A percentile compares a stretch with the other conserved stretches of the same genome.
These are phyloP conservation scores for Penicillium egyptiacum DNA, from an alignment of 495 filamentous ascomycete species.

Conservation along the genomic window DNA sequence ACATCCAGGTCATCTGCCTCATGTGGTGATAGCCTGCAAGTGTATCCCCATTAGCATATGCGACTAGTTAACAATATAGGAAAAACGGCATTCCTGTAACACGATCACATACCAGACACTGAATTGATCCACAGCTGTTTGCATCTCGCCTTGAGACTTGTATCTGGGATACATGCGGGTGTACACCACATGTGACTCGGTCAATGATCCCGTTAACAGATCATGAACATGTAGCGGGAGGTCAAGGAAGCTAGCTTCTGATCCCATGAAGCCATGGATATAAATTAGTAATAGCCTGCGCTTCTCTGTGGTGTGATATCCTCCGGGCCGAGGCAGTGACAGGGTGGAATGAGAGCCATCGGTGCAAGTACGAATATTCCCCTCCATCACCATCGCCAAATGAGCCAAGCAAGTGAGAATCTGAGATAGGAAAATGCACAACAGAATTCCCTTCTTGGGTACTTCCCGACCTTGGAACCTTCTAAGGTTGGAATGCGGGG, in stretches of 20 bases:
- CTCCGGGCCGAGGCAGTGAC: slow-evolving; percentile 19
- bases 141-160: slow-evolving; percentile 73
- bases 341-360: slow-evolving; percentile 16
- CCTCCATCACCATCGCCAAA: slow-evolving; percentile 8
- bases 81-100: background rate
- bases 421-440: slow-evolving; percentile 1
- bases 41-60: background rate
- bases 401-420: background rate
- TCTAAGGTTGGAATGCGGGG: background rate
- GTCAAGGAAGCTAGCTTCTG: slow-evolving; percentile 80
- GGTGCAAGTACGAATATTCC: slow-evolving; percentile 11
- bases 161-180: slow-evolving; percentile 92
- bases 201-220: slow-evolving; percentile 64
- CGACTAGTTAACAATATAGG: background rate
- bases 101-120: slow-evolving; percentile 62
- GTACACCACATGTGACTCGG: slow-evolving; percentile 75
- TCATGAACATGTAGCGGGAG: slow-evolving; percentile 88
- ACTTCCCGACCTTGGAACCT: background rate
- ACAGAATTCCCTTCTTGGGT: slow-evolving; percentile 3
- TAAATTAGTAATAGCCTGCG: slow-evolving; percentile 76
- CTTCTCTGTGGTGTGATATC: slow-evolving; percentile 16
- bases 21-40: slow-evolving; percentile 68
- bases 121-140: slow-evolving; percentile 75
- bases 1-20: slow-evolving; percentile 74
- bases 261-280: slow-evolving; percentile 92